These are phyloP conservation scores for Pythium utonaiense DNA, from an alignment of 352 stramenopile species.

Conservation along the genomic window DNA sequence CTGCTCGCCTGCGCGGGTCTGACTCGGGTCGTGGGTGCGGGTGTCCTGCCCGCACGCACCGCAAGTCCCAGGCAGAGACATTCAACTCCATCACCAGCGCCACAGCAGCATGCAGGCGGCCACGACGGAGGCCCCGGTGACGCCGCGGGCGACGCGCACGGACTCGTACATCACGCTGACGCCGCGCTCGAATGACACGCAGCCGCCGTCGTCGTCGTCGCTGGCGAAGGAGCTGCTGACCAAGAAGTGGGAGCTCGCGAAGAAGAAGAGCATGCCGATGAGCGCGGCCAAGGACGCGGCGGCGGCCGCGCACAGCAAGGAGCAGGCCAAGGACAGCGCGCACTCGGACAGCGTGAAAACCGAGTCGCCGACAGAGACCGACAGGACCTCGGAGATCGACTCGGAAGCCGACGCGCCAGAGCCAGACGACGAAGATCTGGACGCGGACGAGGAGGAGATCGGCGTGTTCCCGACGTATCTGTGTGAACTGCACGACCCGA, in stretches of 20 bases:
- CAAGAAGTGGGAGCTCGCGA: slow-evolving; percentile 22
- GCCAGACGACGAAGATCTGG: slow-evolving; percentile 28
- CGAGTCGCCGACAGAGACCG: slow-evolving; percentile 25
- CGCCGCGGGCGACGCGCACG: background rate
- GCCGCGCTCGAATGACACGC: slow-evolving; percentile 14
- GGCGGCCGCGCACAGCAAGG: background rate
- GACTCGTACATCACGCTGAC: slow-evolving; percentile 31
- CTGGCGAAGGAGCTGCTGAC: slow-evolving; percentile 25
- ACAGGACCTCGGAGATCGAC: slow-evolving; percentile 29
- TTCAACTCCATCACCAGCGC: background rate
- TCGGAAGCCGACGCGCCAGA: slow-evolving; percentile 22
- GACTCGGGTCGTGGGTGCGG: slow-evolving; percentile 2
- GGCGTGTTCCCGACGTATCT: slow-evolving; percentile 59
- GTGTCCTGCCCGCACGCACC: too few relatives aligned
- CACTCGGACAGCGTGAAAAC: background rate
- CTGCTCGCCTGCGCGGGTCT: too few relatives aligned
- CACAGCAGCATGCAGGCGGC: background rate
- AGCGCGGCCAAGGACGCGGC: slow-evolving; percentile 3
- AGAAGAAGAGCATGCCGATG: slow-evolving; percentile 18
- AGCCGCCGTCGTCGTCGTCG: slow-evolving; percentile 19
- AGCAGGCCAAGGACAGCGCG: slow-evolving; percentile 1
- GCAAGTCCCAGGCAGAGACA: too few relatives aligned
- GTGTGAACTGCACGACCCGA: slow-evolving; percentile 74
- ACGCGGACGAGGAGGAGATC: slow-evolving; percentile 29
- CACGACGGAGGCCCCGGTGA: background rate